These are phyloP conservation scores for Lachancea dasiensis DNA, from an alignment of 805 yeast species.

Conservation along the genomic window DNA sequence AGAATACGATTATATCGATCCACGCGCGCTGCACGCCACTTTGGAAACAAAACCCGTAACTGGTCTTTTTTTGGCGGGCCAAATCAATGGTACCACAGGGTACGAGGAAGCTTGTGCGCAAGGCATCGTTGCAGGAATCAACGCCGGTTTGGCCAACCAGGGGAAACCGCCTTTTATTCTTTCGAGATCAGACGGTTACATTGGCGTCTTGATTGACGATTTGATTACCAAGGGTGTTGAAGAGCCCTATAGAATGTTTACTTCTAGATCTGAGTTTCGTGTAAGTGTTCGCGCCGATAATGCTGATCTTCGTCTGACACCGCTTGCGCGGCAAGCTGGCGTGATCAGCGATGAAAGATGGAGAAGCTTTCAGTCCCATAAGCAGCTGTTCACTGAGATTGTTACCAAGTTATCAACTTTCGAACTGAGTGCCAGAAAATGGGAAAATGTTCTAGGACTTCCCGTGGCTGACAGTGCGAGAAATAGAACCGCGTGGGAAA, in stretches of 20 bases:
- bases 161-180: conserved; percentile 44
- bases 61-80: conserved; percentile 90
- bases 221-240: conserved; percentile 90
- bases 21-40: conserved; percentile 72
- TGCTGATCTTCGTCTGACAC: conserved; percentile 83
- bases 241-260: conserved; percentile 97
- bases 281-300: conserved; percentile 88
- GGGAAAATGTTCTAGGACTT: conserved; percentile 50
- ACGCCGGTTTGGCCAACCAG: conserved; percentile 64
- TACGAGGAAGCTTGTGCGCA: conserved; percentile 99
- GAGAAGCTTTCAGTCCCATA: conserved; percentile 41
- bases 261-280: conserved; percentile 91
- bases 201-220: conserved; percentile 92
- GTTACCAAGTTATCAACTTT: conserved; percentile 41
- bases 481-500: conserved; percentile 61
- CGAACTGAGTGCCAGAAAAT: conserved; percentile 48
- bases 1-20: conserved; percentile 94
- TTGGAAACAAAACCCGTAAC: conserved; percentile 73
- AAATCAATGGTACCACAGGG: conserved; percentile 97
- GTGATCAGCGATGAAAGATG: conserved; percentile 59
- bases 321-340: conserved; percentile 58
- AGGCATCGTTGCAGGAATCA: conserved; percentile 91
- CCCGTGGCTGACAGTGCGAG: conserved; percentile 50
- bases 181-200: conserved; percentile 76
- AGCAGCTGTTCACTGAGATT: conserved; percentile 38